Evolutionary conservation across 257 asterid species (phyloP), one percentile per base, ranked within the genome.

Genomic region (Buddleja alternifolia): DNA sequence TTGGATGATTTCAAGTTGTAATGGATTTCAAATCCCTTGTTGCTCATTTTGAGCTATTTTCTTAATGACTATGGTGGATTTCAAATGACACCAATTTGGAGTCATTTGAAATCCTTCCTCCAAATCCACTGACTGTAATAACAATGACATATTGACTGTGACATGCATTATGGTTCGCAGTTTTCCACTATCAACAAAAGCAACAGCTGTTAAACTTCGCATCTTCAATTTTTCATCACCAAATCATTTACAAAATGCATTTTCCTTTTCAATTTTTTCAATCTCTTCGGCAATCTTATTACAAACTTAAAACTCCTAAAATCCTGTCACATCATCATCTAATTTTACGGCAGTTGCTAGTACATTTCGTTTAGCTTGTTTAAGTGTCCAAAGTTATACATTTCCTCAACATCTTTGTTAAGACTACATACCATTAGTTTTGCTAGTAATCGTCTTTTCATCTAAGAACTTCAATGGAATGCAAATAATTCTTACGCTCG

Each of bases 111-210:
- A n/a, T n/a, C n/a, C n/a, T n/a, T n/a, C n/a, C n/a, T n/a, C n/a
- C n/a, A n/a, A n/a, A n/a, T n/a, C n/a, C n/a, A n/a, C n/a, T 12
- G 44, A 12, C 41, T 2, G 41, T 41, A 39, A 16, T 50, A 39
- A 40, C 8, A 40, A 37, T 19, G 34, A 29, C 37, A 0, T 32
- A 77, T 54, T 14, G 3, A 15, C 6, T 15, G 29, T 19, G 4
- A 39, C 16, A 20, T 34, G 48, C 50, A 67, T 12, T 25, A 14
- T 8, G 42, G 21, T 40, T 25, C 20, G 60, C 64, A n/a, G 67
- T 16, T 14, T 25, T 41, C 63, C 36, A 39, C 32, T 25, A 16
- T 64, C 65, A 64, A 55, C 67, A 64, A 65, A 25, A 55, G 61
- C 64, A 60, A 36, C 25, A 52, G 46, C 58, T 54, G 45, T 20